Conservation (phyloP, 1,284 basidiomycete genomes). For the Puccinia horiana region DNA sequence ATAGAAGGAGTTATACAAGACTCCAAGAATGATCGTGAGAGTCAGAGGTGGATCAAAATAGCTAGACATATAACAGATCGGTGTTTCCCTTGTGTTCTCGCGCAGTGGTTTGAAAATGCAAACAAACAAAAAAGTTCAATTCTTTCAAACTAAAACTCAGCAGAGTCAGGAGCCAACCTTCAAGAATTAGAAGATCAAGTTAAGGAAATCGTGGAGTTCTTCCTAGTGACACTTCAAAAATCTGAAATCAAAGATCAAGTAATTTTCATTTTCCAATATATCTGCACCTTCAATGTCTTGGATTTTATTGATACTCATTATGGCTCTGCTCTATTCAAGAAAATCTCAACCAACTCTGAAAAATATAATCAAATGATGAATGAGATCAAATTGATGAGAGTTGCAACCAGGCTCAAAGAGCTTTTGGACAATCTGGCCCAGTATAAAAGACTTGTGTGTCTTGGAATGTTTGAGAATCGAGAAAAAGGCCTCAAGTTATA, state of each 20-base stretch:
- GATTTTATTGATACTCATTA: neutral
- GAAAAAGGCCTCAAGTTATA: neutral
- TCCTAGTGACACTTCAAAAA: neutral
- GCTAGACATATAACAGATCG: neutral
- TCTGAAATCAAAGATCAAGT: neutral
- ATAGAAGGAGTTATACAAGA: neutral
- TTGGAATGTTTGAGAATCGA: neutral
- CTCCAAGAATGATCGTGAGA: neutral
- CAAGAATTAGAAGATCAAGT: neutral
- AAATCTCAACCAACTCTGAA: neutral
- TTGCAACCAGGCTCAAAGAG: neutral
- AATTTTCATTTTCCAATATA: neutral
- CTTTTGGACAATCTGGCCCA: neutral
- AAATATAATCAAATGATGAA: slow-evolving; percentile 1
- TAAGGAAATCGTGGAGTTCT: neutral
- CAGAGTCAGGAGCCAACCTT: neutral
- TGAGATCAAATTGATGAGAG: neutral
- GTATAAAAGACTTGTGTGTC: neutral
- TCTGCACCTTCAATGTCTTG: neutral
- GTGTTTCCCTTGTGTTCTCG: neutral
- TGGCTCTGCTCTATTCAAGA: neutral
- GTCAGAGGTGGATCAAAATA: neutral
- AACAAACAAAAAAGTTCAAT: neutral
- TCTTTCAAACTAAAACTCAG: neutral
- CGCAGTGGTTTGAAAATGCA: neutral